Evolutionary conservation across 768 basidiomycete species (phyloP), one percentile per base, ranked within the genome.

Genomic region (Sarcomyxa edulis): DNA sequence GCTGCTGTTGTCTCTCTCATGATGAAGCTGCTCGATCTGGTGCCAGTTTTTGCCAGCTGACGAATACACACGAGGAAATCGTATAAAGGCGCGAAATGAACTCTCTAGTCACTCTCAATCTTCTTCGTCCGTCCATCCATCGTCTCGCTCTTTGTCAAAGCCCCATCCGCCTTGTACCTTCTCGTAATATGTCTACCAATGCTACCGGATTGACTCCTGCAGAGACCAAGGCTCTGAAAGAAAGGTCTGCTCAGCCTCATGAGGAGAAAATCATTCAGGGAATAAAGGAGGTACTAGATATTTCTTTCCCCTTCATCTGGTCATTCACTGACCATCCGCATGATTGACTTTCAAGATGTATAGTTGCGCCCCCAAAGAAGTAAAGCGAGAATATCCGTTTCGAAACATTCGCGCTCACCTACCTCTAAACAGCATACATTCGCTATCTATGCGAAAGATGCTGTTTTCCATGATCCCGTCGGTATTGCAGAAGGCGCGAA

Each of bases 231-330:
- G 45, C 50, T 24, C 54, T 72, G 7, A 47, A 55, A 19, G 70
- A 69, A 44, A 52, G 70, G 12, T 39, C 32, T 10, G 40, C 55
- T 11, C 56, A 68, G 29, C 45, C 52, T 3, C 49, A 64, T 23
- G 68, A 70, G 43, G 44, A 58, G 16, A 53, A 58, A 8, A 60
- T 71, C 25, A 43, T 72, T 29, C 36, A 53, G n/a, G 58, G 60
- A 9, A 58, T 74, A n/a, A 66, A 62, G 42, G 69, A 72, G n/a
- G n/a, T n/a, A n/a, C n/a, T n/a, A n/a, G n/a, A n/a, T 47, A 61
- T 68, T 23, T 9, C 47, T 37, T 18, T 12, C 24, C 16, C 35
- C 41, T 18, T 22, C 7, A 11, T 29, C 45, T 35, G 18, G 15
- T 35, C 37, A 27, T 20, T 20, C 27, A 8, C 15, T 32, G 32